phyloP scores from a whole-genome alignment of 2,329 filamentous ascomycete genomes.

The Penicillium hordei region DNA sequence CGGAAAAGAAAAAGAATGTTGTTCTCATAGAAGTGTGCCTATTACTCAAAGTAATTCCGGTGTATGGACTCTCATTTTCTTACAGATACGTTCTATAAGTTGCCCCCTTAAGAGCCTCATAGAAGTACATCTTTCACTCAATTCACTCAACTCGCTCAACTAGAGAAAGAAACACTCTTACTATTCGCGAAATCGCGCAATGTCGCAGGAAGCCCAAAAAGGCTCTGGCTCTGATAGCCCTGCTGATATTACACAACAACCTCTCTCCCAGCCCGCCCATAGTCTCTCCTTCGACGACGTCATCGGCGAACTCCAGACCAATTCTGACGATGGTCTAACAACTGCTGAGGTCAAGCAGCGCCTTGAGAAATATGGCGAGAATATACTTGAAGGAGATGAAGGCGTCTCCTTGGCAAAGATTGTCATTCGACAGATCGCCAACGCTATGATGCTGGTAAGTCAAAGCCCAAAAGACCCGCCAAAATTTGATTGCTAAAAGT shows the following conservation, averaged over 20 bases:
- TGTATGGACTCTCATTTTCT: slow-evolving; percentile 37
- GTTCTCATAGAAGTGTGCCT: slow-evolving; percentile 8
- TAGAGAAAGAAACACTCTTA: slow-evolving; percentile 4
- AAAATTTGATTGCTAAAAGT: not conserved
- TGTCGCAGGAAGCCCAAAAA: slow-evolving; percentile 24
- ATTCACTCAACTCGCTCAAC: not conserved
- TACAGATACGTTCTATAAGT: slow-evolving; percentile 35
- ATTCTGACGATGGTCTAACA: slow-evolving; percentile 59
- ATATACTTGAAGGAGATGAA: slow-evolving; percentile 64
- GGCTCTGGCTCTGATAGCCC: slow-evolving; percentile 7
- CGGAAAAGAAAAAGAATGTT: slow-evolving; percentile 1
- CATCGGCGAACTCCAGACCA: slow-evolving; percentile 55
- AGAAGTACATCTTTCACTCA: slow-evolving; percentile 12
- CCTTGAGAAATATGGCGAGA: slow-evolving; percentile 59
- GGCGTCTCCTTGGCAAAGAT: slow-evolving; percentile 70
- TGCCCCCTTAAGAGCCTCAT: slow-evolving; percentile 29
- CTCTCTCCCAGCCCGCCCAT: slow-evolving; percentile 62
- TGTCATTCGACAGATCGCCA: slow-evolving; percentile 64
- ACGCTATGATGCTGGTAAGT: slow-evolving; percentile 66
- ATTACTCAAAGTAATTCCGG: slow-evolving; percentile 9
- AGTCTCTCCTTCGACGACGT: slow-evolving; percentile 56
- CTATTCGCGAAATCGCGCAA: slow-evolving; percentile 12
- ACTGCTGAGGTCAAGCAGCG: slow-evolving; percentile 55
- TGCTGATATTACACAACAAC: slow-evolving; percentile 46
- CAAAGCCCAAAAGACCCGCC: not conserved